Conservation (phyloP, 768 basidiomycete genomes). For the Heimioporus sp. region DNA sequence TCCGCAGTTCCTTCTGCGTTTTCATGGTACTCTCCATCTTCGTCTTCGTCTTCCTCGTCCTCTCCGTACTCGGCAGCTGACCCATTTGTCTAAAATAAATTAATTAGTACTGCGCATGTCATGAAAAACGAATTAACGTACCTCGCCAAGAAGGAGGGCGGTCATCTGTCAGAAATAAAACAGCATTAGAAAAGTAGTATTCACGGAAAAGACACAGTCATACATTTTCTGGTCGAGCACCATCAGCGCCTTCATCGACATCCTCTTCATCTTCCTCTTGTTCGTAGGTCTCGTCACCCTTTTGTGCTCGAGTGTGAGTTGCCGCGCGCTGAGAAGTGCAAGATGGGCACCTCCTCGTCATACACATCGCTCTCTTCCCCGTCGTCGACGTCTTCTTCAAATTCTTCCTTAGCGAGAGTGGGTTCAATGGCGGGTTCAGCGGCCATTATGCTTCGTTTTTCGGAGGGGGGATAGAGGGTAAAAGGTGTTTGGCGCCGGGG, state of each 20-base stretch:
- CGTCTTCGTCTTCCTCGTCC: slow-evolving; percentile 20
- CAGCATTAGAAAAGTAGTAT: background rate
- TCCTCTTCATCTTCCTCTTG: slow-evolving; percentile 23
- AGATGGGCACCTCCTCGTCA: slow-evolving; percentile 20
- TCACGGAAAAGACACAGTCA: background rate
- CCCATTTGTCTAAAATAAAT: slow-evolving; percentile 15
- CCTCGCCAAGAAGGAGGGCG: slow-evolving; percentile 21
- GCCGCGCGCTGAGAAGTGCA: background rate
- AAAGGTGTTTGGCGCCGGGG: slow-evolving; percentile 6
- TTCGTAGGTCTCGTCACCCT: slow-evolving; percentile 17
- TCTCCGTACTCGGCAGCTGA: slow-evolving; percentile 9
- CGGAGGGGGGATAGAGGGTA: background rate
- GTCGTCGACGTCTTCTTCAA: slow-evolving; percentile 1
- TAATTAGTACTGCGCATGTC: background rate
- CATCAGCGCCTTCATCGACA: slow-evolving; percentile 4
- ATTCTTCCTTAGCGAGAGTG: background rate
- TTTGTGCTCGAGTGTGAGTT: background rate
- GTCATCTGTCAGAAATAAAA: slow-evolving; percentile 20
- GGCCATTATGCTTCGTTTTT: slow-evolving; percentile 17
- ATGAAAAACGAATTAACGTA: background rate
- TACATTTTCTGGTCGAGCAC: slow-evolving; percentile 9
- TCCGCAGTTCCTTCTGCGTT: slow-evolving; percentile 9
- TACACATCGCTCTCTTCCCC: slow-evolving; percentile 31
- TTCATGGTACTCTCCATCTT: slow-evolving; percentile 19
- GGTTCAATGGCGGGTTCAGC: slow-evolving; percentile 19